Percentiles rank a stretch among this genome's conserved stretches.
These are phyloP conservation scores for Teratosphaeria zuluensis DNA, from an alignment of 2,329 filamentous ascomycete genomes.

Conservation along the genomic window DNA sequence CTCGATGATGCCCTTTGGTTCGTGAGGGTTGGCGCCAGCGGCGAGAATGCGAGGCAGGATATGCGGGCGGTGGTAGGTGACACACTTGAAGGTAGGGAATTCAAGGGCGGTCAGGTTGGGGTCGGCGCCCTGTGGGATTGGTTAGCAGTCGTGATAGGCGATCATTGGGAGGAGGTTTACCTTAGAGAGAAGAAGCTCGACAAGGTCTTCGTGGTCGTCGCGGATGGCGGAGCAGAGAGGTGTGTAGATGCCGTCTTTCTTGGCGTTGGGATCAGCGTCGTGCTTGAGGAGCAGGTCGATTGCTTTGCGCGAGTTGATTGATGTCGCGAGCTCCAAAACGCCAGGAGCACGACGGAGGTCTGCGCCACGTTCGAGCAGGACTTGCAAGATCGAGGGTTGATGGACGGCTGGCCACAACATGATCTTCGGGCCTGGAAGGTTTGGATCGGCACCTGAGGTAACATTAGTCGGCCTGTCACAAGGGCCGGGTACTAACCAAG, in stretches of 20 bases:
- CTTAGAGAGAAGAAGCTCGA: conserved; percentile 46
- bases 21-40: conserved; percentile 50
- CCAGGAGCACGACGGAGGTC: conserved; percentile 52
- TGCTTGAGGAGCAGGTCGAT: conserved; percentile 52
- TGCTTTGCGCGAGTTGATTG: conserved; percentile 51
- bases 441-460: conserved; percentile 54
- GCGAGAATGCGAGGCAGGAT: conserved; percentile 50
- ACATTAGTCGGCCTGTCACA: background rate
- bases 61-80: conserved; percentile 55
- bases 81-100: conserved; percentile 58
- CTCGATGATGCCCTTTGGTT: conserved; percentile 56
- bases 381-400: conserved; percentile 47
- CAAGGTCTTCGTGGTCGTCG: conserved; percentile 53
- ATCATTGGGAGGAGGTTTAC: background rate
- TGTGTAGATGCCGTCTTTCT: conserved; percentile 56
- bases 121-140: conserved; percentile 14
- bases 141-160: background rate
- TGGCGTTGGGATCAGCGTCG: conserved; percentile 53
- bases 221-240: conserved; percentile 59
- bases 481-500: background rate
- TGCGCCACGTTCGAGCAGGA: conserved; percentile 44
- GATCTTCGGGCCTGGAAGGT: conserved; percentile 45
- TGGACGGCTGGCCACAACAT: conserved; percentile 58
- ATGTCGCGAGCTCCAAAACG: conserved; percentile 56
- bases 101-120: conserved; percentile 51